Evolutionary conservation across 108 stramenopile genomes (phyloP).

Genomic region (Discostella stelligeroides): DNA sequence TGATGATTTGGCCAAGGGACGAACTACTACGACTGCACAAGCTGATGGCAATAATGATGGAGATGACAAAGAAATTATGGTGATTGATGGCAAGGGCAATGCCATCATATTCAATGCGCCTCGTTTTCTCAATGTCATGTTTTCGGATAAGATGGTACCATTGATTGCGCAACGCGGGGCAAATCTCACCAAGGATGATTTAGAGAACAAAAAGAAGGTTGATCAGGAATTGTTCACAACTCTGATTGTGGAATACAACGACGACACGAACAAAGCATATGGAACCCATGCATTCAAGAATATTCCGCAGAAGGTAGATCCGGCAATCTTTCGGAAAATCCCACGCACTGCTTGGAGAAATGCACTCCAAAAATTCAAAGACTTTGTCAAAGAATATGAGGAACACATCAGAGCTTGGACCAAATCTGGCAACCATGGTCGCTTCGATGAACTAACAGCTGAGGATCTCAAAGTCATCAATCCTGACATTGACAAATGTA

Average conservation of each 20-base stretch:
- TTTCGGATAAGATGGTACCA: background rate
- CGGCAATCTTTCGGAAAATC: too few relatives aligned
- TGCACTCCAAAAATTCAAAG: too few relatives aligned
- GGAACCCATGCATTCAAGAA: background rate
- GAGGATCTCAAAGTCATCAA: slow-evolving; percentile 2
- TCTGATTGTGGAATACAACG: background rate
- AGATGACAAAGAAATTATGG: background rate
- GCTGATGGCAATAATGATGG: background rate
- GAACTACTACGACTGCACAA: too few relatives aligned
- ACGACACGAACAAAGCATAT: background rate
- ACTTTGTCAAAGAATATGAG: too few relatives aligned
- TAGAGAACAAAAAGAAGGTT: background rate
- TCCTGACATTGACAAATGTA: too few relatives aligned
- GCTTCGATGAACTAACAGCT: background rate
- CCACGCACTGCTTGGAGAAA: too few relatives aligned
- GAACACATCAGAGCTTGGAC: too few relatives aligned
- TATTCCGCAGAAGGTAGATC: background rate
- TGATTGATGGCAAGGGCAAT: background rate
- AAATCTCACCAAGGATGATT: background rate
- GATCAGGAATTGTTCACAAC: background rate
- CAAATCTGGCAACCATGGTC: background rate
- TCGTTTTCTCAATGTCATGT: slow-evolving; percentile 4
- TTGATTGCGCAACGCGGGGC: background rate
- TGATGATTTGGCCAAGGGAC: background rate
- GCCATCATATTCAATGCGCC: background rate